Evolutionary conservation across 2,329 filamentous ascomycete genomes (phyloP).

Genomic region (Apiospora pterosperma): DNA sequence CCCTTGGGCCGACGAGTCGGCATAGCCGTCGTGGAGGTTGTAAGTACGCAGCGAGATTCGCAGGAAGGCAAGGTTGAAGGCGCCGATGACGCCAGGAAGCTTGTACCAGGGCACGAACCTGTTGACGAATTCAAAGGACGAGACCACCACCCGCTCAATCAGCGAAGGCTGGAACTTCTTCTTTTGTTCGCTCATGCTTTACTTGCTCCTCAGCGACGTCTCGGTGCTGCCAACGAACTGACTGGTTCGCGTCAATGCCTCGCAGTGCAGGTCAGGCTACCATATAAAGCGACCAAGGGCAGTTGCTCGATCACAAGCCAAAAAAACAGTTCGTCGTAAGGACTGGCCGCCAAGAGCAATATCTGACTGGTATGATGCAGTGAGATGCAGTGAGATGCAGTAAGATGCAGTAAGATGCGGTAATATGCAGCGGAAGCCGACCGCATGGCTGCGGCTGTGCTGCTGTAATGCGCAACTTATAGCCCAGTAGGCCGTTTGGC

Average conservation of each 20-base stretch:
- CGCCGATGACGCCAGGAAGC: conserved; percentile 35
- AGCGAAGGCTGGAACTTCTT: conserved; percentile 23
- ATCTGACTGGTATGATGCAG: not conserved
- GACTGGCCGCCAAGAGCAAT: not conserved
- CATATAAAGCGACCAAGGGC: not conserved
- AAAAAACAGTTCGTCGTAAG: not conserved
- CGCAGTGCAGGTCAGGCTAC: not conserved
- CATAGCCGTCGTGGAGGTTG: conserved; percentile 41
- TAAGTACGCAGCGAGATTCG: conserved; percentile 39
- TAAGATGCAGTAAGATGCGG: not conserved
- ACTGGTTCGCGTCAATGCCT: not conserved
- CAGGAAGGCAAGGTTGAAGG: conserved; percentile 36
- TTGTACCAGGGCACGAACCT: conserved; percentile 34
- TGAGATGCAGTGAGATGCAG: not conserved
- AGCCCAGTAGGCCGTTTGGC: not conserved
- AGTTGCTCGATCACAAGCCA: not conserved
- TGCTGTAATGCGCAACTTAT: not conserved
- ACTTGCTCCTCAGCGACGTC: not conserved
- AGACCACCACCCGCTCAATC: conserved; percentile 25
- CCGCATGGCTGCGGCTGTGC: not conserved
- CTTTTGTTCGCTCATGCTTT: conserved; percentile 1
- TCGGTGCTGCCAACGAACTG: not conserved
- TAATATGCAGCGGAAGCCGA: not conserved
- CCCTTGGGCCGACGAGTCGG: conserved; percentile 33
- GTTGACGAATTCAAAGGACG: conserved; percentile 27